These are phyloP conservation scores for Pseudonitzschia delicatissima DNA, from an alignment of 108 stramenopile genomes.

Conservation along the genomic window DNA sequence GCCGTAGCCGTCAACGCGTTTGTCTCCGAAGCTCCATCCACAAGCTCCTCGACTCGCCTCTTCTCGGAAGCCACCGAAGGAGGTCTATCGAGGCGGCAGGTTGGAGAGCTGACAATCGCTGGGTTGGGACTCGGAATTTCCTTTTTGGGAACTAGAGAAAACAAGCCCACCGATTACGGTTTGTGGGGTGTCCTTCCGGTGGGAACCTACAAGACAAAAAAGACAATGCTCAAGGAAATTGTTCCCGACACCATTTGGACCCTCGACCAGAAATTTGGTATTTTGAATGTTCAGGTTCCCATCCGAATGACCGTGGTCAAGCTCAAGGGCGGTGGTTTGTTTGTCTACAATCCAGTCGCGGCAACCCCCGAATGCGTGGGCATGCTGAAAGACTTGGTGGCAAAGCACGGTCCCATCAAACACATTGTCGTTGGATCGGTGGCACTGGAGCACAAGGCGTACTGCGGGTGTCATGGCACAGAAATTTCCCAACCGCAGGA, in stretches of 20 bases:
- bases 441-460: slow-evolving; percentile 93
- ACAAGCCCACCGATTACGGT: slow-evolving; percentile 75
- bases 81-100: slow-evolving; percentile 51
- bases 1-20: slow-evolving; percentile 7
- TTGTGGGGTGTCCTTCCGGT: slow-evolving; percentile 89
- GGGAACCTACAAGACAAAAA: slow-evolving; percentile 87
- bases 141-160: slow-evolving; percentile 60
- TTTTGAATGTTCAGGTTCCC: slow-evolving; percentile 92
- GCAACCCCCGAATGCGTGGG: slow-evolving; percentile 80
- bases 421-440: slow-evolving; percentile 90
- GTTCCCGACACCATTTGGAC: slow-evolving; percentile 86
- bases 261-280: slow-evolving; percentile 93
- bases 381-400: slow-evolving; percentile 53
- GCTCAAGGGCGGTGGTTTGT: slow-evolving; percentile 68
- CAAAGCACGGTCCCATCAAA: slow-evolving; percentile 73
- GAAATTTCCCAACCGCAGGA: slow-evolving; percentile 86
- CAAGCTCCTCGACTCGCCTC: not conserved
- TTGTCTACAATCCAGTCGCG: slow-evolving; percentile 90
- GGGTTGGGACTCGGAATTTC: slow-evolving; percentile 61
- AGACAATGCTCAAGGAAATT: slow-evolving; percentile 76
- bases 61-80: slow-evolving; percentile 1
- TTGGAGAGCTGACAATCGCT: slow-evolving; percentile 55
- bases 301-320: slow-evolving; percentile 85
- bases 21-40: not conserved
- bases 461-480: too few species aligned